Base-by-base conservation (phyloP, 2,329 filamentous ascomycete species). In the Epichloe amarillans region DNA sequence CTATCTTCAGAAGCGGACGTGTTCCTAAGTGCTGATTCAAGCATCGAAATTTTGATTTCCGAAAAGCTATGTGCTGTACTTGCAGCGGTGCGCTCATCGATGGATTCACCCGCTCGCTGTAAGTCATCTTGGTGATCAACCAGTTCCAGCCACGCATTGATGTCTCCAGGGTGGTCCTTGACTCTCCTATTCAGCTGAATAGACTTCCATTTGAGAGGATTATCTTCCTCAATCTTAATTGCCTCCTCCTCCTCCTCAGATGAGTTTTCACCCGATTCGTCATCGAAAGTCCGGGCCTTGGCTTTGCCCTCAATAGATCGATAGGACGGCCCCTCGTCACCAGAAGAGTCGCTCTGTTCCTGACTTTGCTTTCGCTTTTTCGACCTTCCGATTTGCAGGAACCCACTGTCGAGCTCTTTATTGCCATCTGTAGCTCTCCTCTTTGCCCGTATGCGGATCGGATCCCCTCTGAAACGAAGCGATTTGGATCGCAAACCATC, bases 11-110 rank as follows among this genome's bases (percentile, higher is more conserved):
- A 66, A 1, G 64, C 62, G 3, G 57, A 56, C 5, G 79, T 72
- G 44, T 83, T 77, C 11, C 72, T 68, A 7, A 95, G 64, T 0
- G 90, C 90, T 54, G 88, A 82, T 56, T 91, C 81, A 53, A 90
- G 86, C 54, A 95, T 79, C 2, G 84, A 81, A 2, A 95, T 69
- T 56, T 88, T 91, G 50, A 95, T 80, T 55, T 93, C 84, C 3
- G 88, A 82, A 50, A 87, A 79, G 54, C 84, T 84, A 54, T 75
- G 76, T 47, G 72, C 70, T 60, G 93, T 85, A 3, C 82, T 78
- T 30, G 71, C 69, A 0, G 79, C 82, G 33, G 61, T 64, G 39
- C 66, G 71, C 41, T 62, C 72, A 60, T 69, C 70, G 53, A 60
- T 62, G 42, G 66, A 66, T 21, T 72, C 67, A 26, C 72, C 71